These are phyloP conservation scores for Penicillium ochrochloron DNA, from an alignment of 495 filamentous ascomycete species.

Conservation along the genomic window DNA sequence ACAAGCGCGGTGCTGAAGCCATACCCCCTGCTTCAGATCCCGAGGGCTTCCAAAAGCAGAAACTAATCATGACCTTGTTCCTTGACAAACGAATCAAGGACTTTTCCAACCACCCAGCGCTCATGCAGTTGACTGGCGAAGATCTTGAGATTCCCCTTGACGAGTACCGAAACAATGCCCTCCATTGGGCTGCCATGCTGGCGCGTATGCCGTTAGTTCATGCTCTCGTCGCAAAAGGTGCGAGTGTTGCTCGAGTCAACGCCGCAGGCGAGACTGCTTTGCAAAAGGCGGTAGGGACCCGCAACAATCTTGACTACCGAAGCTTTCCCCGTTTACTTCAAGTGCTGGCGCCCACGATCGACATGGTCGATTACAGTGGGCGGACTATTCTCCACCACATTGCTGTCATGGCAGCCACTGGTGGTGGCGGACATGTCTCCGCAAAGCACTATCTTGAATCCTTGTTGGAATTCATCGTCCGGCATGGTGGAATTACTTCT, in stretches of 20 bases:
- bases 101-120: constrained; percentile 66
- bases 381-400: constrained; percentile 96
- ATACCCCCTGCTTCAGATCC: constrained; percentile 69
- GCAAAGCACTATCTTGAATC: constrained; percentile 94
- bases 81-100: constrained; percentile 69
- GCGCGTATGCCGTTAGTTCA: constrained; percentile 80
- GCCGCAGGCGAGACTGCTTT: constrained; percentile 86
- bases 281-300: constrained; percentile 84
- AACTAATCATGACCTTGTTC: constrained; percentile 85
- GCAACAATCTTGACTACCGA: constrained; percentile 85
- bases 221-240: constrained; percentile 79
- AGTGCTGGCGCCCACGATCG: constrained; percentile 85
- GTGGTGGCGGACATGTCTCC: constrained; percentile 76
- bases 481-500: constrained; percentile 68
- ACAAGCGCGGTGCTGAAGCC: constrained; percentile 65
- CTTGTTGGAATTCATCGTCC: constrained; percentile 89
- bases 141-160: constrained; percentile 93
- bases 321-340: constrained; percentile 86
- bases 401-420: constrained; percentile 89
- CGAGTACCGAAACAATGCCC: constrained; percentile 78
- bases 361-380: constrained; percentile 83
- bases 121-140: constrained; percentile 71
- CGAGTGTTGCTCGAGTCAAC: constrained; percentile 86
- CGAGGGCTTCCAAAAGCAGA: constrained; percentile 73
- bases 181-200: constrained; percentile 97